Base-by-base conservation (phyloP, 2,329 filamentous ascomycete species). In the Aspergillus ochraceoroseus region DNA sequence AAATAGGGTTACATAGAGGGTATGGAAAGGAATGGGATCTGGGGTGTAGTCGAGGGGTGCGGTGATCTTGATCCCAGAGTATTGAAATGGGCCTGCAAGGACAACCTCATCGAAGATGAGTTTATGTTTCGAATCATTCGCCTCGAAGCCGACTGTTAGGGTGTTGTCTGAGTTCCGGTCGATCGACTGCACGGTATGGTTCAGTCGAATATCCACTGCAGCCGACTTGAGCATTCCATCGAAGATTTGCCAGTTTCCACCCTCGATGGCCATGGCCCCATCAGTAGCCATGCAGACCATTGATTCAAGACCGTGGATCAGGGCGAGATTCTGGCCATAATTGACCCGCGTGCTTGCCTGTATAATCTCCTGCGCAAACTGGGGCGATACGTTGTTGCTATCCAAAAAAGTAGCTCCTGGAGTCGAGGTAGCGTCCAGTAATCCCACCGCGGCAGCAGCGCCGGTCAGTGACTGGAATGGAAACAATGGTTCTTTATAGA, bases 221-320 rank as follows among this genome's bases (percentile, higher is more conserved):
- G 86, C 83, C 0, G 71, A 67, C 25, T 76, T 71, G 1, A 90
- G 69, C 84, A 95, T 94, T 30, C 74, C 69, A n/a, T 82, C 75
- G 58, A 98, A 98, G 39, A 98, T 95, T 54, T 79, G 81, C 88
- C 89, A 96, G 63, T 96, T 98, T 1, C 92, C 92, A 5, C 88
- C 88, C 9, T 77, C 65, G 1, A 96, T 76, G 12, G 83, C 73
- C 60, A 88, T 79, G 0, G 89, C 87, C 5, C 87, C 88, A 37
- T 90, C 83, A 0, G 88, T 85, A 2, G 89, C 85, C 80, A 96
- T 87, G 29, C 88, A 90, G 2, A 94, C 84, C 83, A 95, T 87
- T 1, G 89, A 80, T 56, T 94, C 87, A 1, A 98, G 67, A 0
- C 87, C 92, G 56, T 96, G 89, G 32, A 96, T 92, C 23, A 80